Base-by-base conservation (phyloP, 805 yeast genomes). In the Metschnikowia henanensis region DNA sequence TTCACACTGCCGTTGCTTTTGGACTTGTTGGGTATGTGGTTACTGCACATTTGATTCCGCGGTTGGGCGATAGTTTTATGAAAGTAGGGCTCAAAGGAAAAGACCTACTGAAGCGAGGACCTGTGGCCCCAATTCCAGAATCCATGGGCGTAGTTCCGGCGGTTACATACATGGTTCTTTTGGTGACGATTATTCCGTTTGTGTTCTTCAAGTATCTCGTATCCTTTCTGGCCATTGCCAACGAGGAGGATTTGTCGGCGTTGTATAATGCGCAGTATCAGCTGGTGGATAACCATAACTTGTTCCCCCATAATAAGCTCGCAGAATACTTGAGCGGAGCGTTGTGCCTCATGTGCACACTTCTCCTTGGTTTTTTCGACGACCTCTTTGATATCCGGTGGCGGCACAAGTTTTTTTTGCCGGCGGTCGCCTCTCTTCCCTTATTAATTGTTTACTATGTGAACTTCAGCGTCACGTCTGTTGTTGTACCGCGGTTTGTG, bases 321-420 rank as follows among this genome's bases (percentile, higher is more conserved):
- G 84, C 96, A 0, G 95, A 89, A 52, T 94, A 84, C 63, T 73
- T 94, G 51, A 82, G 95, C 56, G 95, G 95, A 4, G 72, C 92
- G 8, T 66, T 94, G 47, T 88, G 95, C 48, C 66, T 94, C 37
- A 89, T 89, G 65, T 80, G 89, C 52, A 91, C 94, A 62, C 75
- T 90, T 13, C 68, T 94, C 33, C 70, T 94, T 34, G 99, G 99
- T 0, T 74, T 94, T 23, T 85, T 95, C 37, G 99, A 94, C 64
- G 99, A 94, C 68, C 73, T 94, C 56, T 94, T 94, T 59, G 99
- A 94, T 64, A 81, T 94, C 50, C 77, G 96, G 55, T 94, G 99
- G 99, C 76, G 99, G 60, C 96, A 94, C 69, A 94, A 94, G 72
- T 89, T 94, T 68, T 89, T 94, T 57, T 61, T 94, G 52, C 99